Base-by-base conservation (phyloP, 2,329 filamentous ascomycete genomes). In the Trichoderma sp. region DNA sequence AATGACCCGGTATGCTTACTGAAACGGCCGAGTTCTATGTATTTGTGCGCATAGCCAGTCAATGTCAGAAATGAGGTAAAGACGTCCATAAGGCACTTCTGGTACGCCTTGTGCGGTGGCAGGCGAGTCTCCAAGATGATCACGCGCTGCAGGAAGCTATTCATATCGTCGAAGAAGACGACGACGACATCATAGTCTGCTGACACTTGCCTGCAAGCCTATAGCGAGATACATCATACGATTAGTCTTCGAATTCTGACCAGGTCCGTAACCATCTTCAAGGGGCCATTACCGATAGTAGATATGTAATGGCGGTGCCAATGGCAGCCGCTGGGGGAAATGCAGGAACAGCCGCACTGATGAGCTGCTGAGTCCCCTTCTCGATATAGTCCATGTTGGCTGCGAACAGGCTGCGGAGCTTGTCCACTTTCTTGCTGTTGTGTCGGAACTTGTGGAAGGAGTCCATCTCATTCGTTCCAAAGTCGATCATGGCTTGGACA, bases 101-200 rank as follows among this genome's bases (percentile, higher is more conserved):
- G 71, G 45, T 77, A 77, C 0, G 72, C 72, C 19, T 68, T 72
- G 34, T 69, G 51, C 9, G 70, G 67, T 0, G 76, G 74, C 1
- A 77, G 67, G n/a, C 74, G 69, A 0, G 68, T 70, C 65, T 78
- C 73, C 0, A 79, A 47, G 7, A 78, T 73, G 0, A 73, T 71
- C 1, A 78, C 71, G 1, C 76, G 71, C 28, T 72, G 68, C 4
- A 79, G 68, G 26, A 79, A 78, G 6, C 74, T 74, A 55, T 74
- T 74, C 70, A 78, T 77, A 10, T 75, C 72, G 1, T 75, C 72
- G 57, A 79, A 79, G 59, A 79, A 80, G 4, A 71, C 71, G n/a
- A 75, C 70, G 0, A 79, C 71, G 2, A 75, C 69, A 28, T 80
- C 76, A 43, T 78, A 79, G 48, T 80, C 77, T 0, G 74, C 76